A percentile compares a stretch with the other conserved stretches of the same genome.
Conservation (phyloP, 179 eudicot species). For the Sideroxylon spinosum region DNA sequence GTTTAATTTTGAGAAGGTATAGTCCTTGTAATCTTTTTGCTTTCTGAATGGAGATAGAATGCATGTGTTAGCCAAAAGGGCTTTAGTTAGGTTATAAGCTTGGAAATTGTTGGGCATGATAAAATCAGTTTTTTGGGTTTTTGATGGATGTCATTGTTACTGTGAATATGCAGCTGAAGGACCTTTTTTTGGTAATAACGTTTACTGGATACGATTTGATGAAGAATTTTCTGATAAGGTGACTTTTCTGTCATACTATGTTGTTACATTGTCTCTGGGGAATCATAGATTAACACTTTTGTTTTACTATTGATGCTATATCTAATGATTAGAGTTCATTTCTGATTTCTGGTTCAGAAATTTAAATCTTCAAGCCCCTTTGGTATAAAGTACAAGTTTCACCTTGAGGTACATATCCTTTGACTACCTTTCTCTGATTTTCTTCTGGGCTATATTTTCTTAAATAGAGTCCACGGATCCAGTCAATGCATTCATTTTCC, state of each 20-base stretch:
- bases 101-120: background rate
- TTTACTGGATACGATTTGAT: slow-evolving; percentile 79
- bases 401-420: slow-evolving; percentile 71
- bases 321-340: slow-evolving; percentile 6
- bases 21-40: background rate
- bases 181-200: slow-evolving; percentile 76
- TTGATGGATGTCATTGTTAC: background rate
- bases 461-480: background rate
- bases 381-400: slow-evolving; percentile 91
- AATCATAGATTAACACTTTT: background rate
- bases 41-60: background rate
- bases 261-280: background rate
- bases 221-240: slow-evolving; percentile 79
- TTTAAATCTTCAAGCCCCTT: slow-evolving; percentile 83
- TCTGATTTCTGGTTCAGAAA: slow-evolving; percentile 54
- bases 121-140: no score
- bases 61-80: background rate
- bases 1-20: no score
- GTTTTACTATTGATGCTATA: background rate
- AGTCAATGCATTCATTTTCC: no score
- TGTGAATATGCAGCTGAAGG: slow-evolving; percentile 63
- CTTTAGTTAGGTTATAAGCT: background rate
- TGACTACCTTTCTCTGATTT: background rate
- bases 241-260: background rate
- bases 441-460: background rate